These are phyloP conservation scores for Pyrenula massariospora DNA, from an alignment of 495 filamentous ascomycete genomes.

Conservation along the genomic window DNA sequence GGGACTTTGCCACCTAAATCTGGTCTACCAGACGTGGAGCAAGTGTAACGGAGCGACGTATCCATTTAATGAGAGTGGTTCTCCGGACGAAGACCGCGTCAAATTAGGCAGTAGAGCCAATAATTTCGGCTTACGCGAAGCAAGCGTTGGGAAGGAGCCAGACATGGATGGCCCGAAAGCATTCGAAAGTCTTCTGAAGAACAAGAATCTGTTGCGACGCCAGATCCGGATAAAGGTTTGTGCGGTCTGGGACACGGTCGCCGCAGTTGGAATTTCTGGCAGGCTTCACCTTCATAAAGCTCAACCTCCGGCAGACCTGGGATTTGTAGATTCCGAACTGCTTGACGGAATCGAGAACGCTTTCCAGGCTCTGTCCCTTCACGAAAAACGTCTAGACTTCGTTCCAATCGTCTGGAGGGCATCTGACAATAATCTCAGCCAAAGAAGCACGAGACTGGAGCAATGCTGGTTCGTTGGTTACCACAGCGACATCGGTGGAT, in stretches of 20 bases:
- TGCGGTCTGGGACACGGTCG: slow-evolving; percentile 53
- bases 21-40: not conserved
- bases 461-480: slow-evolving; percentile 40
- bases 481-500: slow-evolving; percentile 55
- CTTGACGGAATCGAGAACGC: slow-evolving; percentile 28
- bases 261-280: too few relatives aligned
- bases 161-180: not conserved
- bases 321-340: slow-evolving; percentile 10
- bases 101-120: too few relatives aligned
- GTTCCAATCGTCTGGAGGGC: slow-evolving; percentile 30
- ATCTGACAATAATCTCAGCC: slow-evolving; percentile 6
- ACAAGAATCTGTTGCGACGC: too few relatives aligned
- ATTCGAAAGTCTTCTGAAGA: not conserved
- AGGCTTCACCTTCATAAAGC: too few relatives aligned
- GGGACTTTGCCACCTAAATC: not conserved
- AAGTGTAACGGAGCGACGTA: not conserved
- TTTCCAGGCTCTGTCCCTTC: slow-evolving; percentile 37
- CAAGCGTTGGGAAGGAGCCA: too few relatives aligned
- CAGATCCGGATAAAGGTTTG: slow-evolving; percentile 34
- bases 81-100: not conserved
- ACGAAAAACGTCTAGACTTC: slow-evolving; percentile 30
- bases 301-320: too few relatives aligned
- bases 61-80: not conserved
- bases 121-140: too few relatives aligned
- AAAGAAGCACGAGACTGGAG: too few relatives aligned